Percentiles rank a stretch among this genome's conserved stretches.
Conservation (phyloP, 2,329 filamentous ascomycete genomes). For the Balansia obtecta region DNA sequence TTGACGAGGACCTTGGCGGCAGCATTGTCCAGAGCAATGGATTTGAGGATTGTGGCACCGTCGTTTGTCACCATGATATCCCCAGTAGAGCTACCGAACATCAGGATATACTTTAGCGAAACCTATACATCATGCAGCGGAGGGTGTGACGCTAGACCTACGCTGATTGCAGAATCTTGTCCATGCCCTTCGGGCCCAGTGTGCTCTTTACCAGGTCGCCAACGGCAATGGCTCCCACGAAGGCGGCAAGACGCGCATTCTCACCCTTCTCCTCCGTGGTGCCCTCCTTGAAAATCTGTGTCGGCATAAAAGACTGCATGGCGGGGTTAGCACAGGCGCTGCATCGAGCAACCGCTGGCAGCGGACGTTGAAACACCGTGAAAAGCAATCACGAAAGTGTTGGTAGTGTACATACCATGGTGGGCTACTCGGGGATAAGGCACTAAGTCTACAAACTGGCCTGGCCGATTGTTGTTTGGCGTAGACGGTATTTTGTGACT, state of each 20-base stretch:
- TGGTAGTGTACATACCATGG: not conserved
- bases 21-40: slow-evolving; percentile 95
- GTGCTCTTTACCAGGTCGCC: slow-evolving; percentile 97
- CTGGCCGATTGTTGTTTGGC: slow-evolving; percentile 5
- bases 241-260: slow-evolving; percentile 96
- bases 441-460: slow-evolving; percentile 1
- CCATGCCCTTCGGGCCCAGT: slow-evolving; percentile 95
- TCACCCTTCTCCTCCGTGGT: slow-evolving; percentile 97
- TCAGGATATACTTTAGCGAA: slow-evolving; percentile 4
- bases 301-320: slow-evolving; percentile 61
- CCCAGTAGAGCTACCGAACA: slow-evolving; percentile 61
- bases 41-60: slow-evolving; percentile 94
- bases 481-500: slow-evolving; percentile 2
- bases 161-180: slow-evolving; percentile 95
- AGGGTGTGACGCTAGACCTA: slow-evolving; percentile 34
- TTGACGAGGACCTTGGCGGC: slow-evolving; percentile 97
- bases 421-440: slow-evolving; percentile 2
- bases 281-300: slow-evolving; percentile 95
- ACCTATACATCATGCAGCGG: not conserved
- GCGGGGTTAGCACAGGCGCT: slow-evolving; percentile 10
- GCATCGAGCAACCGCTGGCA: not conserved
- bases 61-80: slow-evolving; percentile 99
- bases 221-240: slow-evolving; percentile 95
- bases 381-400: not conserved
- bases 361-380: not conserved